Evolutionary conservation across 371 early-diverging fungal genomes (phyloP), one percentile per base, ranked within the genome.

Genomic region (Saksenaea vasiformis): DNA sequence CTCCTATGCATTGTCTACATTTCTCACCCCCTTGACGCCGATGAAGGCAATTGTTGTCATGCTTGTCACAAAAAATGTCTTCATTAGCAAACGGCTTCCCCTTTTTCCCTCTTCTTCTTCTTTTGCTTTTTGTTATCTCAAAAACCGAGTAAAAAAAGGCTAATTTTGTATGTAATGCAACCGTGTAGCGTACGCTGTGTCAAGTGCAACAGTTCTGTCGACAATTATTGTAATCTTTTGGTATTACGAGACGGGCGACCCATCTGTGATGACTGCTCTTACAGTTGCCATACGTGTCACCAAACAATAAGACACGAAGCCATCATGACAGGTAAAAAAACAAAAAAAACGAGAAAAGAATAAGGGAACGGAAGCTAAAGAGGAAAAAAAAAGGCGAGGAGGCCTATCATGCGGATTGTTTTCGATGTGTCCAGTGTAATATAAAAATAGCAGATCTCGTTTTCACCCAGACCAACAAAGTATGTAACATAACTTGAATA

Each of bases 251-350:
- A 93, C 65, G 92, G 92, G 17, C 88, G 88, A 60, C 92, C 93
- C 11, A 87, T 95, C 53, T 94, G 95, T 65, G 91, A 90, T 64
- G 88, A 93, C 60, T 95, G 95, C 71, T 93, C 93, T 19, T 94
- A 93, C 68, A 87, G 85, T 64, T 95, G 95, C 72, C 85, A 87
- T 65, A 77, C 86, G 26, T 95, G 95, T 73, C 82, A 80, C 56
- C 78, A 90, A 63, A 89, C 91, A 14, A 95, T 95, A 56, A 86
- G 87, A 19, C 94, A 93, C 64, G 95, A 94, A 71, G 95, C 95
- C 44, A 91, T 94, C 56, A 91, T 92, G 79, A 95, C 95, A 43
- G 91, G 90, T 83, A 74, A 5, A 11, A 22, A 39, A 61, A 34
- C 35, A 13, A 14, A 28, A 56, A 61, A 34, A 51, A 38, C 31